These are phyloP conservation scores for Purshia tridentata DNA, from an alignment of 306 rosid genomes.

Conservation along the genomic window DNA sequence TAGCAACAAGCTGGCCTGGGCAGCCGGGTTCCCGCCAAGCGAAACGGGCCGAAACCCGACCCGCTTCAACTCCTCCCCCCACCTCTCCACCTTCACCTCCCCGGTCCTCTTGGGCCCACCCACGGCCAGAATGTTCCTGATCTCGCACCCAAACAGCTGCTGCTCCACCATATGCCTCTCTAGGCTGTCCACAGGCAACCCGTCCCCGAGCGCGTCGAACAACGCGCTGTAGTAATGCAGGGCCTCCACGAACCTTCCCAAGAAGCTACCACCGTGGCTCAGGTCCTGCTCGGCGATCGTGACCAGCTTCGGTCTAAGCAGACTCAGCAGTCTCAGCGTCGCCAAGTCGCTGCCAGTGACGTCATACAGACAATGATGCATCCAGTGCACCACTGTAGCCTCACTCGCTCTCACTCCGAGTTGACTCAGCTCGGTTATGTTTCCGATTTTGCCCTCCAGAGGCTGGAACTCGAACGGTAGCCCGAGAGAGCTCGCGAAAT, in stretches of 20 bases:
- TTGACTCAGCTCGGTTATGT: constrained; percentile 59
- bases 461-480: constrained; percentile 87
- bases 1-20: constrained; percentile 76
- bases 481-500: constrained; percentile 76
- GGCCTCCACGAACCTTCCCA: constrained; percentile 95
- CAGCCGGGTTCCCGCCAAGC: constrained; percentile 85
- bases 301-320: constrained; percentile 71
- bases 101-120: constrained; percentile 97
- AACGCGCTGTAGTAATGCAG: constrained; percentile 98
- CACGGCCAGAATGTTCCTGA: constrained; percentile 86
- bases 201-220: constrained; percentile 97
- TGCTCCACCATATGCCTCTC: constrained; percentile 97
- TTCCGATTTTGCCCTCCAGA: constrained; percentile 87
- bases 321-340: constrained; percentile 57
- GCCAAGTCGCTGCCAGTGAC: constrained; percentile 86
- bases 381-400: constrained; percentile 90
- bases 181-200: constrained; percentile 50
- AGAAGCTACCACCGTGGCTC: constrained; percentile 80
- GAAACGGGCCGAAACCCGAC: constrained; percentile 74
- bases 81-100: constrained; percentile 74
- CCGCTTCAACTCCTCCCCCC: constrained; percentile 82
- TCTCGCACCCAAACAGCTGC: constrained; percentile 88
- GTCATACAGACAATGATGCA: constrained; percentile 95
- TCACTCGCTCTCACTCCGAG: constrained; percentile 63
- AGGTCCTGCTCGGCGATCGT: constrained; percentile 88